phyloP scores from a whole-genome alignment of 306 rosid genomes.

The Acacia acuminata region DNA sequence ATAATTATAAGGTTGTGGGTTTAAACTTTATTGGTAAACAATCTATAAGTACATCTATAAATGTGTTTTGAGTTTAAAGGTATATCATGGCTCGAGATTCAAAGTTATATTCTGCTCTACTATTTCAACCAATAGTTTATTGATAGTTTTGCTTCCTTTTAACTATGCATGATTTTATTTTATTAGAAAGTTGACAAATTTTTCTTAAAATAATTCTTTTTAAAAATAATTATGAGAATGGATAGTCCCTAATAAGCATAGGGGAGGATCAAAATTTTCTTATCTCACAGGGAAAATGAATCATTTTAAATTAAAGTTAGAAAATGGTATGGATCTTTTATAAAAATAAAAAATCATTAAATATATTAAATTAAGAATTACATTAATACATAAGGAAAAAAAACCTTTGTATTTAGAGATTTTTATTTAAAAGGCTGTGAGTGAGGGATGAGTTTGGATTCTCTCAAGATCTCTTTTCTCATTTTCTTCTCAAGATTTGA shows the following conservation, averaged over 20 bases:
- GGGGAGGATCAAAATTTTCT: background rate
- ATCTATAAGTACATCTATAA: fast-evolving
- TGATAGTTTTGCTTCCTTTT: too few relatives aligned
- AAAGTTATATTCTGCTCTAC: fast-evolving
- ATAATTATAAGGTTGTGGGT: too few relatives aligned
- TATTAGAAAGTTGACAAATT: background rate
- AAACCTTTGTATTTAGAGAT: background rate
- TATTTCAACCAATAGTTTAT: too few relatives aligned
- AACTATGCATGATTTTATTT: background rate
- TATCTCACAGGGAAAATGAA: background rate
- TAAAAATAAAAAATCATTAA: background rate
- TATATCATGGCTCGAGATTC: too few relatives aligned
- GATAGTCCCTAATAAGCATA: background rate
- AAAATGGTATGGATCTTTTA: background rate
- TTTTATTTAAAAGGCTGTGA: background rate
- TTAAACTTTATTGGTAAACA: fast-evolving
- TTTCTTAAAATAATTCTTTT: background rate
- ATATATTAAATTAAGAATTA: background rate
- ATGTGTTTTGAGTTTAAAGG: fast-evolving
- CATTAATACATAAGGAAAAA: too few relatives aligned
- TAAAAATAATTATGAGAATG: background rate
- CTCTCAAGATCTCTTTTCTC: too few relatives aligned
- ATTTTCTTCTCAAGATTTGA: too few relatives aligned
- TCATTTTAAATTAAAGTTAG: background rate
- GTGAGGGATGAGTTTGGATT: too few relatives aligned